Percentiles rank a stretch among this genome's conserved stretches.
Evolutionary conservation across 2,329 filamentous ascomycete genomes (phyloP).

Genomic region (Escovopsis sp.): DNA sequence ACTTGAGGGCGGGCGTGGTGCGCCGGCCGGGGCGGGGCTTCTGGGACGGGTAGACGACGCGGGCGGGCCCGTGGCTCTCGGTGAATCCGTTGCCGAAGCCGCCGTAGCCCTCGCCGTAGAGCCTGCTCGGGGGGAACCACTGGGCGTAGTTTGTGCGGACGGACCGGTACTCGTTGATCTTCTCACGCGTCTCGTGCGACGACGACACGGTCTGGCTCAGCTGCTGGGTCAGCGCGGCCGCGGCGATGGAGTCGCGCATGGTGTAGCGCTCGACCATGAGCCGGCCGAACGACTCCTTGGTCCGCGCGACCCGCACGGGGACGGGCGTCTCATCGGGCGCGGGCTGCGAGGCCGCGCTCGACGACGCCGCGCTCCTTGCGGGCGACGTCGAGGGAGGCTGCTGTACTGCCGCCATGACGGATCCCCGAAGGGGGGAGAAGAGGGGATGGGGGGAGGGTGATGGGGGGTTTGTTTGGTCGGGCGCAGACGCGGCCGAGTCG

Average conservation of each 20-base stretch:
- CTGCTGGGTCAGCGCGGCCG: slow-evolving; percentile 34
- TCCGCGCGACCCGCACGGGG: slow-evolving; percentile 18
- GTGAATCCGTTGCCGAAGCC: slow-evolving; percentile 83
- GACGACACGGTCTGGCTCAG: slow-evolving; percentile 40
- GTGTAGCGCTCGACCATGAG: slow-evolving; percentile 40
- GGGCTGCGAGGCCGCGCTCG: slow-evolving; percentile 15
- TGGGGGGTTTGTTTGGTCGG: no score
- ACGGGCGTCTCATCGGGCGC: slow-evolving; percentile 20
- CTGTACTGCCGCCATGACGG: slow-evolving; percentile 27
- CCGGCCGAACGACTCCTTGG: slow-evolving; percentile 40
- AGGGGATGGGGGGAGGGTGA: no score
- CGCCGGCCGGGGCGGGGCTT: slow-evolving; percentile 65
- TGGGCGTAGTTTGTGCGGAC: slow-evolving; percentile 40
- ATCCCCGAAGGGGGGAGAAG: not conserved
- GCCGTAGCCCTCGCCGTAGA: slow-evolving; percentile 64
- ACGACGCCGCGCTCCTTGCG: slow-evolving; percentile 18
- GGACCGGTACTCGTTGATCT: slow-evolving; percentile 54
- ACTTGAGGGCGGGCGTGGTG: slow-evolving; percentile 56
- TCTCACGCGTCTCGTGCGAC: slow-evolving; percentile 48
- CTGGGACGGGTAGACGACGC: slow-evolving; percentile 65
- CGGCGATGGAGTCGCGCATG: slow-evolving; percentile 38
- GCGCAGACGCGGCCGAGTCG: slow-evolving; percentile 20
- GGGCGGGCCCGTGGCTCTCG: slow-evolving; percentile 45
- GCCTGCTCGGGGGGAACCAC: slow-evolving; percentile 40
- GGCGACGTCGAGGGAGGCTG: slow-evolving; percentile 23